phyloP scores from a whole-genome alignment of 2,329 filamentous ascomycete genomes.

The Colletotrichum ledebouriae region DNA sequence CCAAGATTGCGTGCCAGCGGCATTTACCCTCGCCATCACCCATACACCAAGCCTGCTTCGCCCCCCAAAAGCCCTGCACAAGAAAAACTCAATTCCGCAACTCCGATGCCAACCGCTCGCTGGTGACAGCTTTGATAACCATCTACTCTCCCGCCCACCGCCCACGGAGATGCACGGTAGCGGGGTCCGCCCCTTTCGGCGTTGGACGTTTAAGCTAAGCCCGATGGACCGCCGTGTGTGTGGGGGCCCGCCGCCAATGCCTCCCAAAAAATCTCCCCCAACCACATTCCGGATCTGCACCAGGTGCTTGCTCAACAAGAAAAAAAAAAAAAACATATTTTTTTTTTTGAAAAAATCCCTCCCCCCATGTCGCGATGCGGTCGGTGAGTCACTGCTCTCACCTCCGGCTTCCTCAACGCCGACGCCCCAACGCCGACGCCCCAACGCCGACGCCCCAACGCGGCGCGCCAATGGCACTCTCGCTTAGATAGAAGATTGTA shows the following conservation, averaged over 20 bases:
- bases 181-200: conserved; percentile 25
- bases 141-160: conserved; percentile 17
- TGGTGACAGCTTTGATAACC: conserved; percentile 34
- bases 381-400: conserved; percentile 23
- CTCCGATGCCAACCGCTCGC: conserved; percentile 34
- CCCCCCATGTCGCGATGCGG: conserved; percentile 21
- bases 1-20: conserved; percentile 7
- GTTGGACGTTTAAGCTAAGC: conserved; percentile 24
- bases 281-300: conserved; percentile 36
- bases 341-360: conserved; percentile 22
- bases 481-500: not conserved
- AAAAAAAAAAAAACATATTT: conserved; percentile 40
- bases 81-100: conserved; percentile 30
- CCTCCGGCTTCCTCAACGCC: conserved; percentile 1
- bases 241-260: conserved; percentile 20
- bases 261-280: conserved; percentile 24
- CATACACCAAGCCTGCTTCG: not conserved
- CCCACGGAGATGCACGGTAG: conserved; percentile 33
- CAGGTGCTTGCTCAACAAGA: conserved; percentile 37
- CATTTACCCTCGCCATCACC: not conserved
- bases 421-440: conserved; percentile 7
- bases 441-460: not conserved
- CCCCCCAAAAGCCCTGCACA: conserved; percentile 16
- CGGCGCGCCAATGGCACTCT: not conserved
- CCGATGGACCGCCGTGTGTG: conserved; percentile 19